These are phyloP conservation scores for Verticillium nonalfalfae DNA, from an alignment of 2,329 filamentous ascomycete genomes.

Conservation along the genomic window DNA sequence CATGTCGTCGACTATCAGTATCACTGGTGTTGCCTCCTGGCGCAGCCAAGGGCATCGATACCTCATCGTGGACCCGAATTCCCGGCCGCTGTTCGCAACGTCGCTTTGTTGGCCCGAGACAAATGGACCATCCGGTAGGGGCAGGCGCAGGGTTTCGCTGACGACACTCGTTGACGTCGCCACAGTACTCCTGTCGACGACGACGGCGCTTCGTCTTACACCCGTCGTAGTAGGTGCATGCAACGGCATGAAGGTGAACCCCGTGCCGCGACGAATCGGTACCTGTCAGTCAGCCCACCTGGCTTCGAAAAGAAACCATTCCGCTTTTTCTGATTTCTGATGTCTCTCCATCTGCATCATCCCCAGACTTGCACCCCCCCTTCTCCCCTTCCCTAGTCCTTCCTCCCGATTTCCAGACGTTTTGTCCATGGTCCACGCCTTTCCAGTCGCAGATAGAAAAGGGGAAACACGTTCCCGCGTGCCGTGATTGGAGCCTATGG, in stretches of 20 bases:
- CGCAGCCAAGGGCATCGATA: not conserved
- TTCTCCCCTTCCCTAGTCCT: too few relatives aligned
- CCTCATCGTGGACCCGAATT: not conserved
- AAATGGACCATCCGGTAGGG: not conserved
- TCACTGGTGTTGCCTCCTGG: not conserved
- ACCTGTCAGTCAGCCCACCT: not conserved
- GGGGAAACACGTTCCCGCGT: not conserved
- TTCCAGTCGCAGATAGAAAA: not conserved
- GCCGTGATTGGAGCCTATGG: not conserved
- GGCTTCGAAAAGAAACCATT: not conserved
- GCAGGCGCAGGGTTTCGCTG: not conserved
- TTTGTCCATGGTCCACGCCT: not conserved
- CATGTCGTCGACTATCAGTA: not conserved
- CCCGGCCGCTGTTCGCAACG: not conserved
- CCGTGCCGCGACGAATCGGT: not conserved
- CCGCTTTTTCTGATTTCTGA: not conserved
- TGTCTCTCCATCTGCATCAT: not conserved
- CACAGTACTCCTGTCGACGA: not conserved
- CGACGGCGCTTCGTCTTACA: slow-evolving; percentile 10
- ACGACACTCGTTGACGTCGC: slow-evolving; percentile 2
- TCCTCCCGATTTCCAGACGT: not conserved
- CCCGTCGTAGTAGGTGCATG: not conserved
- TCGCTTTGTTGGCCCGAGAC: not conserved
- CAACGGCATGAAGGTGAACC: not conserved
- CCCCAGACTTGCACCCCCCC: not conserved